phyloP scores from a whole-genome alignment of 345 rosid species.

The Cardamine occulta region DNA sequence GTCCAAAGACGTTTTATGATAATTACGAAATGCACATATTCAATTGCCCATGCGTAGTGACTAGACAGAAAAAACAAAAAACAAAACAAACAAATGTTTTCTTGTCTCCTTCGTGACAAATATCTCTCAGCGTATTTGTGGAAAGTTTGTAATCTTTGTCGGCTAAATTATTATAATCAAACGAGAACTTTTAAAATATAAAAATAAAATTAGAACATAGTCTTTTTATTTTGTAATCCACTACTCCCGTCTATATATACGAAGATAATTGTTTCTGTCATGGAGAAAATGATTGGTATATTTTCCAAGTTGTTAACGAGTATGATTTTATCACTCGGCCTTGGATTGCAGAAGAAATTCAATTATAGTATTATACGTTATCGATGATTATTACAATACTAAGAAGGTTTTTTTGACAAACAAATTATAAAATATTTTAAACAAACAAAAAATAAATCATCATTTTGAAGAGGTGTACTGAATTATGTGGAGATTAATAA shows the following conservation, averaged over 20 bases:
- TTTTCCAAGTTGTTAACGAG: constrained; percentile 6
- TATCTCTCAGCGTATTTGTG: constrained; percentile 38
- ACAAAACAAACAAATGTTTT: constrained; percentile 15
- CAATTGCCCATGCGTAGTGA: constrained; percentile 18
- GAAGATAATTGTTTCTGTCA: not conserved
- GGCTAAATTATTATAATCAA: constrained; percentile 15
- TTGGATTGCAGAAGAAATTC: not conserved
- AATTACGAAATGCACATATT: not conserved
- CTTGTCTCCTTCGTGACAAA: constrained; percentile 30
- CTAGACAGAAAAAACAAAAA: not conserved
- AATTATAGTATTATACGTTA: not conserved
- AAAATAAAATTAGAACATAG: not conserved
- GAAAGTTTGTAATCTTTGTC: constrained; percentile 33
- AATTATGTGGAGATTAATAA: too few species aligned
- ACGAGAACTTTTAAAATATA: not conserved
- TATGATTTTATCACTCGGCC: not conserved
- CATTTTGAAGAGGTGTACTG: too few species aligned
- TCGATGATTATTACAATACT: not conserved
- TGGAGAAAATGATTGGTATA: not conserved
- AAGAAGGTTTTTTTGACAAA: not conserved
- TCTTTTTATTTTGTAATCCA: not conserved
- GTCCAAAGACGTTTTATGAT: not conserved
- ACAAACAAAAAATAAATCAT: too few species aligned
- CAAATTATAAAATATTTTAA: not conserved
- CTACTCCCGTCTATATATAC: not conserved